phyloP scores from a whole-genome alignment of 305 asterid genomes.

The Fraxinus greggii region DNA sequence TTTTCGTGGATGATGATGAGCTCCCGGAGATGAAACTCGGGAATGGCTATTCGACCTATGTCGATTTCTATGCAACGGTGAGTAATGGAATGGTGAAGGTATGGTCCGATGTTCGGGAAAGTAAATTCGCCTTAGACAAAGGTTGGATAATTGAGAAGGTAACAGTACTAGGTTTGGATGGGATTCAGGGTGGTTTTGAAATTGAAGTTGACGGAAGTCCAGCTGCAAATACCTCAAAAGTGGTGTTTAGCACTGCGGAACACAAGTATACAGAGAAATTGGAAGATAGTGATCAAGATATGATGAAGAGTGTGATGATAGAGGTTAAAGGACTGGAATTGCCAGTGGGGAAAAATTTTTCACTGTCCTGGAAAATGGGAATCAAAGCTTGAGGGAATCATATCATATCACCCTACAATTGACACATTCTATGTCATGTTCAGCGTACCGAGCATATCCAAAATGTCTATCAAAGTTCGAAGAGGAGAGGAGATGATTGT shows the following conservation, averaged over 20 bases:
- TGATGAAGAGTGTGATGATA: conserved; percentile 36
- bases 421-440: background rate
- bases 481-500: conserved; percentile 19
- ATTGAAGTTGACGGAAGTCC: conserved; percentile 35
- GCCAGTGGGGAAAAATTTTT: conserved; percentile 38
- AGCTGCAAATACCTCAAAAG: conserved; percentile 26
- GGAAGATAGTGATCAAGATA: conserved; percentile 24
- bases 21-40: background rate
- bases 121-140: background rate
- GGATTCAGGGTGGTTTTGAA: conserved; percentile 23
- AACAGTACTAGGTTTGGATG: conserved; percentile 38
- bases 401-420: background rate
- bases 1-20: background rate
- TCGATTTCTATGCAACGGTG: background rate
- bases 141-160: conserved; percentile 41
- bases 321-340: conserved; percentile 39
- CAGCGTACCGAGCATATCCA: background rate
- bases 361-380: conserved; percentile 45
- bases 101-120: background rate
- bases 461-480: background rate
- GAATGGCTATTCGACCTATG: background rate
- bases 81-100: background rate
- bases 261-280: conserved; percentile 17
- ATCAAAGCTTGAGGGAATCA: conserved; percentile 13
- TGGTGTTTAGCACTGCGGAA: conserved; percentile 21